Evolutionary conservation across 129 eudicot genomes (phyloP), one percentile per base, ranked within the genome.

Genomic region (Lonicera japonica): DNA sequence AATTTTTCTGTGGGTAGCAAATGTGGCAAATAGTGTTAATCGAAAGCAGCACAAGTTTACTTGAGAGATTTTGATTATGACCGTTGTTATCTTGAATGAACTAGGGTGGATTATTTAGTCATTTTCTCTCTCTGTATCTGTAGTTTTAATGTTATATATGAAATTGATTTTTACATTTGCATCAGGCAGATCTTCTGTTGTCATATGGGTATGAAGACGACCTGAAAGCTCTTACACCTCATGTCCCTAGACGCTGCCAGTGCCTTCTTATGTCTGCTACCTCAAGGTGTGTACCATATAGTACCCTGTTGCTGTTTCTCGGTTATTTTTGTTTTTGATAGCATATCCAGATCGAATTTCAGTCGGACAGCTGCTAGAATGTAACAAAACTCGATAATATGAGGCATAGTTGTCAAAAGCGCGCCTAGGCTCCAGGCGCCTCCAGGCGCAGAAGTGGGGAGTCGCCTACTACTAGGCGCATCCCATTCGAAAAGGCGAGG

Each of bases 241-340:
- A 94, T 71, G 83, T 94, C 53, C 89, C 99, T 58, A 77, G 77
- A 75, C 75, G 83, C 48, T 94, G 99, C 54, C 99, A 94, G 25
- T 88, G 96, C 66, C 96, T 94, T 76, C 96, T 94, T 36, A 83
- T 94, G 99, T 94, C 99, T 70, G 99, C 99, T 64, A 94, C 99
- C 18, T 78, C 95, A 50, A 94, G 96, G 98, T 86, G 11, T 45
- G 80, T 58, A 63, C 59, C 17, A 12, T 55, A 5, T 50, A 25
- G 21, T 60, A 25, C 25, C 16, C 3, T 24, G 6, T 25, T 63
- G 34, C 20, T 22, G 19, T 50, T 51, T 18, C 17, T 65, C 17
- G 58, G 13, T 64, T 15, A 14, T 25, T 41, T 39, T 4, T 54
- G 20, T n/a, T 7, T 51, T 50, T 64, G 20, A 15, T 54, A 38